These are phyloP conservation scores for Claviceps sp. DNA, from an alignment of 2,329 filamentous ascomycete species.

Conservation along the genomic window DNA sequence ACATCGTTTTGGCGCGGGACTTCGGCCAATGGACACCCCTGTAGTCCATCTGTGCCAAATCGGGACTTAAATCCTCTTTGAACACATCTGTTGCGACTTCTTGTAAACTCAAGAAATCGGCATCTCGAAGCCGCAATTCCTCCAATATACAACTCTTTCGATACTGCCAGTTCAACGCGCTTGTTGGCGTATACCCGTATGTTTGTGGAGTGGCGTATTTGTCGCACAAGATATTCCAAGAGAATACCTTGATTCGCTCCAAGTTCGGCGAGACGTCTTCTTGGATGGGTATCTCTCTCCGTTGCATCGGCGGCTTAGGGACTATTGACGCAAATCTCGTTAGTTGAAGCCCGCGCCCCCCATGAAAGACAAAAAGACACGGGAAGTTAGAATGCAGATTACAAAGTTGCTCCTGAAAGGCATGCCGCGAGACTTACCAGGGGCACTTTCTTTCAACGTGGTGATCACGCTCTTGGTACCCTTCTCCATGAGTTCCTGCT, in stretches of 20 bases:
- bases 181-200: constrained; percentile 82
- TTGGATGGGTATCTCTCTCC: constrained; percentile 68
- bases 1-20: constrained; percentile 81
- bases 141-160: constrained; percentile 70
- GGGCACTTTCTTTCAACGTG: constrained; percentile 70
- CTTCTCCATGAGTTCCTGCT: constrained; percentile 72
- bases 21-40: constrained; percentile 91
- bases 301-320: constrained; percentile 60
- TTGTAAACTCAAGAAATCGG: constrained; percentile 86
- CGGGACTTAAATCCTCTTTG: constrained; percentile 79
- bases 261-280: constrained; percentile 44
- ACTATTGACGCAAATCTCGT: constrained; percentile 34
- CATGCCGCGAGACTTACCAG: constrained; percentile 43
- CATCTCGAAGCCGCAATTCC: constrained; percentile 65
- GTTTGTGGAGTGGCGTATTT: constrained; percentile 74
- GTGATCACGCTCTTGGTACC: constrained; percentile 78
- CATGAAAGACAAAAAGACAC: too few relatives aligned
- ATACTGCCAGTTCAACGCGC: constrained; percentile 75
- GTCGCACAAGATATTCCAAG: constrained; percentile 93
- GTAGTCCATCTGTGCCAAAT: constrained; percentile 77
- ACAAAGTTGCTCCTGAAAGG: background rate
- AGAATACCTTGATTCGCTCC: constrained; percentile 72
- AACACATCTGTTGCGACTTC: constrained; percentile 89
- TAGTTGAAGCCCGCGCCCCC: background rate
- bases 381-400: too few relatives aligned